Base-by-base conservation (phyloP, 1,284 basidiomycete genomes). In the Coniophora puteana region DNA sequence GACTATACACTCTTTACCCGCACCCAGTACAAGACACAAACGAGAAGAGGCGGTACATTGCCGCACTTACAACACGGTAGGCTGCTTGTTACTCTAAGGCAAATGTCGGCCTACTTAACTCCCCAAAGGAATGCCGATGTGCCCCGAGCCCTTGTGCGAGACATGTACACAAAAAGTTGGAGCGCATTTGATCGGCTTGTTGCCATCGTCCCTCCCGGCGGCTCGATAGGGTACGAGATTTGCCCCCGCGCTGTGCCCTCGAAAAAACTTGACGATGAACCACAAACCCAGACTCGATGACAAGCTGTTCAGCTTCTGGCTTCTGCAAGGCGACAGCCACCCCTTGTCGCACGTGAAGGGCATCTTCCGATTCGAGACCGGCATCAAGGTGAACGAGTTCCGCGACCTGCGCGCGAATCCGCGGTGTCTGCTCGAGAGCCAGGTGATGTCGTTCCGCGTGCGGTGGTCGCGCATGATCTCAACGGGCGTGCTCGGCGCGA, bases 151-250 rank as follows among this genome's bases (percentile, higher is more conserved):
- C 73, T 91, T 21, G 84, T 89, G 18, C 78, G 88, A 43, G 88
- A 91, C 53, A 84, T 90, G 82, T 91, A 92, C 58, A 89, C 86
- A 30, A 91, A 91, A 62, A 88, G 83, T 43, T 92, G 89, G 89
- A 86, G 83, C 54, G 87, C 87, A 4, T 91, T 91, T 51, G 84
- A 89, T 57, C 77, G 89, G 14, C 71, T 92, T 4, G 80, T 88
- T 4, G 86, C 85, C 2, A 89, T 91, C 49, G 87, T 91, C 1
- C 86, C 89, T 12, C 88, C 88, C 2, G 89, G 89, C 13, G 89
- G 89, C 4, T 87, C 84, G 1, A 90, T 91, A 41, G 89, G 88
- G 87, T 88, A 59, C 25, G 79, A 39, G 12, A 14, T 57, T 24
- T 43, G 31, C 36, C 30, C 38, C 18, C 21, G 8, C 17, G 20